These are phyloP conservation scores for Endocalyx cinctus DNA, from an alignment of 2,329 filamentous ascomycete genomes.

Conservation along the genomic window DNA sequence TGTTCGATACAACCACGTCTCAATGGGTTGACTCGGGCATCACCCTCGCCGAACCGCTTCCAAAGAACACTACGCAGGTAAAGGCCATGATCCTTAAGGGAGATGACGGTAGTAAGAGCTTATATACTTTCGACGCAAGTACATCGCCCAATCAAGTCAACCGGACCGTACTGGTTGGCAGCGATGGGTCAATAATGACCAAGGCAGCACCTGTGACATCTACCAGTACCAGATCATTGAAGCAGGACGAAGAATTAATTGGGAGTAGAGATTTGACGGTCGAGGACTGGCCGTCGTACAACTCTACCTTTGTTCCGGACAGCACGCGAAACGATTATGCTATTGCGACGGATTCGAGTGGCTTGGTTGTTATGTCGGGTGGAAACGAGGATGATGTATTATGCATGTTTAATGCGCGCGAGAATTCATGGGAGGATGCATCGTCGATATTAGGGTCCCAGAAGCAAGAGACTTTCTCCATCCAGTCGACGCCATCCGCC, in stretches of 20 bases:
- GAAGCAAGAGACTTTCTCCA: slow-evolving; percentile 35
- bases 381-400: slow-evolving; percentile 64
- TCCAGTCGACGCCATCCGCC: slow-evolving; percentile 16
- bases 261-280: slow-evolving; percentile 48
- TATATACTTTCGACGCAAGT: slow-evolving; percentile 74
- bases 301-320: slow-evolving; percentile 65
- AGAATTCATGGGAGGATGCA: slow-evolving; percentile 76
- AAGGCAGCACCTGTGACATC: slow-evolving; percentile 43
- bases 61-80: slow-evolving; percentile 51
- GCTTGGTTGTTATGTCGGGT: slow-evolving; percentile 73
- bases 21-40: slow-evolving; percentile 67
- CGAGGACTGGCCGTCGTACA: slow-evolving; percentile 72
- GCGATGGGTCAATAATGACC: slow-evolving; percentile 49
- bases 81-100: slow-evolving; percentile 65
- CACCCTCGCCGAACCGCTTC: slow-evolving; percentile 55
- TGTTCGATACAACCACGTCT: slow-evolving; percentile 59
- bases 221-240: too few species aligned
- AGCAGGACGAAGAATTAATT: slow-evolving; percentile 17
- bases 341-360: slow-evolving; percentile 61
- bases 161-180: slow-evolving; percentile 62
- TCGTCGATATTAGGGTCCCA: slow-evolving; percentile 51
- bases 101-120: slow-evolving; percentile 70
- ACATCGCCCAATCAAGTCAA: slow-evolving; percentile 70
- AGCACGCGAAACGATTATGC: slow-evolving; percentile 64
- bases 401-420: slow-evolving; percentile 69